Evolutionary conservation across 2,329 filamentous ascomycete species (phyloP).

Genomic region (Fonsecaea pedrosoi): DNA sequence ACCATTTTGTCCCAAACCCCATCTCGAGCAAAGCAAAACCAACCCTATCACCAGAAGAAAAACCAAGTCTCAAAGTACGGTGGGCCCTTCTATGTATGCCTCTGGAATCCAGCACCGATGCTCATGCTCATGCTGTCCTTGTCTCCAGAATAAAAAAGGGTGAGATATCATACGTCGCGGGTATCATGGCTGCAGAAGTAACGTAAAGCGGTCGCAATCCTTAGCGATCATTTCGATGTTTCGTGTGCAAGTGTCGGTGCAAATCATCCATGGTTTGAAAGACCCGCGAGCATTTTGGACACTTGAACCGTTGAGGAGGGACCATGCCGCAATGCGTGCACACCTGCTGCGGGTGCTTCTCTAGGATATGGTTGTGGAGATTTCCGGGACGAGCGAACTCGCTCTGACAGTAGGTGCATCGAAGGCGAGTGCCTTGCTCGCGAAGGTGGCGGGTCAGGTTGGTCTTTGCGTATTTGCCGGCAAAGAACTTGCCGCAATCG

Average conservation of each 20-base stretch:
- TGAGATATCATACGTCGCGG: too few relatives aligned
- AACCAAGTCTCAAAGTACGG: not conserved
- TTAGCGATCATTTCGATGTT: not conserved
- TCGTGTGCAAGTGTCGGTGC: not conserved
- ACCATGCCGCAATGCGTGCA: not conserved
- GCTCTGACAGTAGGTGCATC: not conserved
- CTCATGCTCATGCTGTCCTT: not conserved
- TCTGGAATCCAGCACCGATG: not conserved
- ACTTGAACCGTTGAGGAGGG: not conserved
- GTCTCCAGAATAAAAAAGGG: too few relatives aligned
- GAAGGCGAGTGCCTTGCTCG: not conserved
- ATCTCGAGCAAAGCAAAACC: not conserved
- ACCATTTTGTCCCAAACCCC: not conserved
- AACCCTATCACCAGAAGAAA: too few relatives aligned
- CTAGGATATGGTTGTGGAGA: not conserved
- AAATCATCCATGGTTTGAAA: not conserved
- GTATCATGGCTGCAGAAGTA: not conserved
- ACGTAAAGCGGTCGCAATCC: not conserved
- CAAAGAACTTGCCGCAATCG: not conserved
- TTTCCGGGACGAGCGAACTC: not conserved
- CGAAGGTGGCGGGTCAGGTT: not conserved
- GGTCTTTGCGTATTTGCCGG: not conserved
- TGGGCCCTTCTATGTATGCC: not conserved
- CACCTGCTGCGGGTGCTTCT: not conserved
- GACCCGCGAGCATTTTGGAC: not conserved